These are phyloP conservation scores for Pyronema domesticum DNA, from an alignment of 495 filamentous ascomycete genomes.

Conservation along the genomic window DNA sequence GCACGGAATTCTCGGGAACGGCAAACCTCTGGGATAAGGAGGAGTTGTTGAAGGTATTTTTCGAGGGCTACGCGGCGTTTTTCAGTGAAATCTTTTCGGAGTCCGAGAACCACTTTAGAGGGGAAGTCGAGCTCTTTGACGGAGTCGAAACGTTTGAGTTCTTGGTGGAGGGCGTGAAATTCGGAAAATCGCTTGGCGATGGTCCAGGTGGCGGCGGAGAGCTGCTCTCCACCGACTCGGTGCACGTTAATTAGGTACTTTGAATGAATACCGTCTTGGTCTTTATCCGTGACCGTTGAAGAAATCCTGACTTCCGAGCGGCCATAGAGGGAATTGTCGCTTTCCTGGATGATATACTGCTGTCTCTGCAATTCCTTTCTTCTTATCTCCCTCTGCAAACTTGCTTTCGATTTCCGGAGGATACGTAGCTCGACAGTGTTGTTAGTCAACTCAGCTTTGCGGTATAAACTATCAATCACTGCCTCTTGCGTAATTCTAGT, in stretches of 20 bases:
- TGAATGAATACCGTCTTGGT: conserved; percentile 41
- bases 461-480: conserved; percentile 74
- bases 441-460: conserved; percentile 92
- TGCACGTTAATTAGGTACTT: conserved; percentile 52
- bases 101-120: conserved; percentile 80
- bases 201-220: conserved; percentile 68
- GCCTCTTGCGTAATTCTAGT: conserved; percentile 73
- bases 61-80: conserved; percentile 72
- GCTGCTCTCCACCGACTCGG: conserved; percentile 72
- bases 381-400: conserved; percentile 75
- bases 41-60: conserved; percentile 61
- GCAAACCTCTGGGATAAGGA: conserved; percentile 81
- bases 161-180: conserved; percentile 88
- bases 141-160: conserved; percentile 67
- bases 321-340: conserved; percentile 86
- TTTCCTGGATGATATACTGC: conserved; percentile 94
- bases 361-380: conserved; percentile 91
- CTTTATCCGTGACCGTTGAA: conserved; percentile 84
- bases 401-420: conserved; percentile 80
- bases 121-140: conserved; percentile 87
- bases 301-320: conserved; percentile 75
- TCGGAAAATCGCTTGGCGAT: conserved; percentile 80
- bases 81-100: conserved; percentile 85
- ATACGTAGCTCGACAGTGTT: conserved; percentile 88
- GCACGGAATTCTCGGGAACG: conserved; percentile 80